Percentiles rank a stretch among this genome's conserved stretches.
These are phyloP conservation scores for Rutstroemia sp. DNA, from an alignment of 2,329 filamentous ascomycete species.

Conservation along the genomic window DNA sequence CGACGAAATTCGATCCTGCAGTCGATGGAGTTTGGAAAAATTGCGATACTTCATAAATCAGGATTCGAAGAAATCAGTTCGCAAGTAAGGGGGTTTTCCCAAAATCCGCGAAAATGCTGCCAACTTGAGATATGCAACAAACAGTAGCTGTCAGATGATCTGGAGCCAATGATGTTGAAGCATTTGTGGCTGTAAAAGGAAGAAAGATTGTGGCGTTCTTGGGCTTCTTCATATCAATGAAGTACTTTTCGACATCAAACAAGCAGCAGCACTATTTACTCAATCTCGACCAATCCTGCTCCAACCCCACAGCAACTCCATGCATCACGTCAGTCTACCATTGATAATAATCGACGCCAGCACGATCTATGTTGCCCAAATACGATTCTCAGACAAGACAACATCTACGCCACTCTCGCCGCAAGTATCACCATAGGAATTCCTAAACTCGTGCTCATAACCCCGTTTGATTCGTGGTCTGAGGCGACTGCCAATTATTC, in stretches of 20 bases:
- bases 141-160: not conserved
- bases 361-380: too few species aligned
- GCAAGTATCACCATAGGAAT: too few species aligned
- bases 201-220: not conserved
- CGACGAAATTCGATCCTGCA: not conserved
- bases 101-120: not conserved
- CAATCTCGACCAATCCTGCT: not conserved
- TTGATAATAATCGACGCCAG: too few species aligned
- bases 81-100: not conserved
- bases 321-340: too few species aligned
- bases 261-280: not conserved
- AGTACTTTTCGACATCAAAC: not conserved
- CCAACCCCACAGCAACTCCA: too few species aligned
- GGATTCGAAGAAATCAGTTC: not conserved
- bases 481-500: too few species aligned
- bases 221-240: not conserved
- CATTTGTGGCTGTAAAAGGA: not conserved
- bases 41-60: not conserved
- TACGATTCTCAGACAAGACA: too few species aligned
- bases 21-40: not conserved
- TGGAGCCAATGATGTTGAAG: not conserved
- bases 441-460: too few species aligned
- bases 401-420: too few species aligned
- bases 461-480: too few species aligned
- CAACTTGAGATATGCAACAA: slow-evolving; percentile 20